These are phyloP conservation scores for Cladorrhinum sp. DNA, from an alignment of 2,329 filamentous ascomycete genomes.

Conservation along the genomic window DNA sequence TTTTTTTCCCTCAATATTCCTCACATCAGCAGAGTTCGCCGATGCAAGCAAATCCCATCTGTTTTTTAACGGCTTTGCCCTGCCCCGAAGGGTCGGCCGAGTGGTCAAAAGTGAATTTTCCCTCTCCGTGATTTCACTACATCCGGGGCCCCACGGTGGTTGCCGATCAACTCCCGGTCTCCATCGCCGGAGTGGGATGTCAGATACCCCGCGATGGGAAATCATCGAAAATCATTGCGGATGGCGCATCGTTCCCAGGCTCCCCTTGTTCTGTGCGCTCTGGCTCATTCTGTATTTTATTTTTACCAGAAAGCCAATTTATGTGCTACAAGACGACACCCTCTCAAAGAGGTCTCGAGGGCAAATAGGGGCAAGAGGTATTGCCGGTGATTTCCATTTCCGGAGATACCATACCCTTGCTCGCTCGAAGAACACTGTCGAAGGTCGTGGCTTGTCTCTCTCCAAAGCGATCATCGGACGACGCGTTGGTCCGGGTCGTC, in stretches of 20 bases:
- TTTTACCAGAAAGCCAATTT: background rate
- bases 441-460: constrained; percentile 12
- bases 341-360: background rate
- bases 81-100: background rate
- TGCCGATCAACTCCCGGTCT: constrained; percentile 6
- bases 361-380: background rate
- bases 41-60: background rate
- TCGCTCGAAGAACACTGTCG: constrained; percentile 11
- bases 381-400: background rate
- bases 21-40: background rate
- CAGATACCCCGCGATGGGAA: constrained; percentile 8
- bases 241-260: background rate
- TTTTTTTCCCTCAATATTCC: background rate
- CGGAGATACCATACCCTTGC: constrained; percentile 1
- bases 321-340: background rate
- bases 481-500: constrained; percentile 12
- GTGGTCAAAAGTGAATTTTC: background rate
- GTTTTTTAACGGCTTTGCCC: background rate
- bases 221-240: background rate
- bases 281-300: background rate
- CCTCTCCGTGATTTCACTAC: background rate
- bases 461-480: constrained; percentile 21
- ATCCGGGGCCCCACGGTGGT: background rate
- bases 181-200: constrained; percentile 2
- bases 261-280: background rate